phyloP scores from a whole-genome alignment of 208 protist species.

The Acanthamoeba quina region DNA sequence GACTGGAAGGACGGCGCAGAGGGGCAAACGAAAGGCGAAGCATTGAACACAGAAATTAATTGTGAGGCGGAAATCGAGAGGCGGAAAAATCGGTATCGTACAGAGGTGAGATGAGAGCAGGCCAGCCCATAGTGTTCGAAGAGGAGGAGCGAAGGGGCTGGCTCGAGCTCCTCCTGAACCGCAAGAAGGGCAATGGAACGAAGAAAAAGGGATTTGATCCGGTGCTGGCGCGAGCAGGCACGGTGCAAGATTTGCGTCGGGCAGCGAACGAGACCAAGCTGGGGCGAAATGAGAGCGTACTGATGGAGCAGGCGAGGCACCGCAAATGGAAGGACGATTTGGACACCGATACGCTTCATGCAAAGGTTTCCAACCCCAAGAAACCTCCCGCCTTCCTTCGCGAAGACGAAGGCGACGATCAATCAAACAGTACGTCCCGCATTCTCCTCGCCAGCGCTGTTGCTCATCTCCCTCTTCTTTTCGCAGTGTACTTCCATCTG shows the following conservation, averaged over 20 bases:
- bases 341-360: not conserved
- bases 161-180: not conserved
- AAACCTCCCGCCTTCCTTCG: not conserved
- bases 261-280: too few species aligned
- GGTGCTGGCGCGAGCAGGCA: not conserved
- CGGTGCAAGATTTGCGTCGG: not conserved
- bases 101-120: not conserved
- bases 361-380: not conserved
- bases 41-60: too few species aligned
- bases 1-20: too few species aligned
- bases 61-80: too few species aligned
- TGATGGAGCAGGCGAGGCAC: not conserved
- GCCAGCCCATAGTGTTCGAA: not conserved
- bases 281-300: not conserved
- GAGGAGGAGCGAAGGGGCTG: conserved; percentile 26
- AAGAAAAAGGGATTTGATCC: not conserved
- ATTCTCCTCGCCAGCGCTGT: not conserved
- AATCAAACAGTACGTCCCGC: not conserved
- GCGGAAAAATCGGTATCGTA: not conserved
- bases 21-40: too few species aligned
- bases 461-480: not conserved
- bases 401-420: not conserved
- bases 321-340: conserved; percentile 45
- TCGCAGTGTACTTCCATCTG: conserved; percentile 7
- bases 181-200: not conserved